Evolutionary conservation across 768 basidiomycete species (phyloP).

Genomic region (Hericium alpestre): DNA sequence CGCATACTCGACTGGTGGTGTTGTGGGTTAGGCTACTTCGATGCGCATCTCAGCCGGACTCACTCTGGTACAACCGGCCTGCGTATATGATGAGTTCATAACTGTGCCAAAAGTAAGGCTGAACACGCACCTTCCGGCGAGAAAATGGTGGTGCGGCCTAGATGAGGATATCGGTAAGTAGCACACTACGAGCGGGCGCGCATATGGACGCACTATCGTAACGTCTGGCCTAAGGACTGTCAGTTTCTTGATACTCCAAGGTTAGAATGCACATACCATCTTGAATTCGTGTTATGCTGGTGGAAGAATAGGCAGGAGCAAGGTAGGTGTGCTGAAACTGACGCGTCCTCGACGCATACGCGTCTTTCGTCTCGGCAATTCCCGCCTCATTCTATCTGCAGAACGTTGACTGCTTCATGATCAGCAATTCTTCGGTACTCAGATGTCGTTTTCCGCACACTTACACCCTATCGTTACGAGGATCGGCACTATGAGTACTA

Average conservation of each 20-base stretch:
- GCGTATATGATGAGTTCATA: slow-evolving; percentile 9
- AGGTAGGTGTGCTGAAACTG: background rate
- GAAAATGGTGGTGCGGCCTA: slow-evolving; percentile 95
- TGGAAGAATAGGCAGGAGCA: background rate
- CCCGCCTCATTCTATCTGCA: background rate
- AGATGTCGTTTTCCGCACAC: too few species aligned
- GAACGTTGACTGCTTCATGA: too few species aligned
- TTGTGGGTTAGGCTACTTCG: too few species aligned
- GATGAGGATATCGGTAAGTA: slow-evolving; percentile 4
- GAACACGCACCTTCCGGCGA: slow-evolving; percentile 78
- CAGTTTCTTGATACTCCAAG: too few species aligned
- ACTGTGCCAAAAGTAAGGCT: slow-evolving; percentile 1
- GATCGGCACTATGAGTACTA: too few species aligned
- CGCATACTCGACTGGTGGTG: slow-evolving; percentile 83
- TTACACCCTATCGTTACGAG: too few species aligned
- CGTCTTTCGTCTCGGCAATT: background rate
- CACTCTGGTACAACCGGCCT: slow-evolving; percentile 97
- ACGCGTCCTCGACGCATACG: slow-evolving; percentile 6
- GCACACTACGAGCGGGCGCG: too few species aligned
- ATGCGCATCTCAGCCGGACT: slow-evolving; percentile 18
- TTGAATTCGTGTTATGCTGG: background rate
- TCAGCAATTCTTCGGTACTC: too few species aligned
- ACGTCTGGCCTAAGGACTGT: slow-evolving; percentile 61
- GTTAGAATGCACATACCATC: background rate
- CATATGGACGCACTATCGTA: slow-evolving; percentile 74